Percentiles rank a stretch among this genome's conserved stretches.
phyloP scores from a whole-genome alignment of 352 stramenopile genomes.

The Pelagophyceae sp. region DNA sequence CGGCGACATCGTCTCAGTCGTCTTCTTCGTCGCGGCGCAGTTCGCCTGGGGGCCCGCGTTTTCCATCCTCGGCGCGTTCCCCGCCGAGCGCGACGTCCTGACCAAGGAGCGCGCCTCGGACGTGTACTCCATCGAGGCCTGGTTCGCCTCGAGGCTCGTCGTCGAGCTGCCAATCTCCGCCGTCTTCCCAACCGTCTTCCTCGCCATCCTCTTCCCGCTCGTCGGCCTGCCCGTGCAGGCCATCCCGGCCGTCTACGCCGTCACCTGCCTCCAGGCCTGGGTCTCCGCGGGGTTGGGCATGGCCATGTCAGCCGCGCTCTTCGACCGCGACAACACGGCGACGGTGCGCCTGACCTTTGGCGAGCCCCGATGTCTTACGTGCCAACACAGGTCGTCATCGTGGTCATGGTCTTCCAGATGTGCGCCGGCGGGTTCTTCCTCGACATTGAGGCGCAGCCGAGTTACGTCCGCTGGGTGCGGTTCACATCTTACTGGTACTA shows the following conservation, averaged over 20 bases:
- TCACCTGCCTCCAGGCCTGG: not conserved
- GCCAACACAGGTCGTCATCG: not conserved
- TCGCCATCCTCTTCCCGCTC: not conserved
- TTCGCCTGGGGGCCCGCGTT: not conserved
- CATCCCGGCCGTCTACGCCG: not conserved
- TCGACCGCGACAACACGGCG: not conserved
- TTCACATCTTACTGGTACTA: not conserved
- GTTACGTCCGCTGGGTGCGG: not conserved
- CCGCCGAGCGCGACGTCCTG: not conserved
- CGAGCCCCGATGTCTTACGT: too few species aligned
- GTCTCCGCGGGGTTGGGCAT: not conserved
- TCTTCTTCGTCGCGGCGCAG: not conserved
- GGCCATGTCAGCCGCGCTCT: not conserved
- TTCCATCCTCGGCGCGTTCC: not conserved
- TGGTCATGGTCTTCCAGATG: not conserved
- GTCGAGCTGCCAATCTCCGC: not conserved
- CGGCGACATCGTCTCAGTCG: too few species aligned
- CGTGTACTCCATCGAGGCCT: not conserved
- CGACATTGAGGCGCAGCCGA: not conserved
- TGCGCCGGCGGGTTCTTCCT: not conserved
- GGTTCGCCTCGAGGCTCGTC: not conserved
- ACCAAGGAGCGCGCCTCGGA: not conserved
- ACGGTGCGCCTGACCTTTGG: too few species aligned
- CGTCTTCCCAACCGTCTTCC: not conserved
- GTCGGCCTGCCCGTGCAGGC: not conserved